phyloP scores from a whole-genome alignment of 2,329 filamentous ascomycete genomes.

The Gaeumannomyces tritici region DNA sequence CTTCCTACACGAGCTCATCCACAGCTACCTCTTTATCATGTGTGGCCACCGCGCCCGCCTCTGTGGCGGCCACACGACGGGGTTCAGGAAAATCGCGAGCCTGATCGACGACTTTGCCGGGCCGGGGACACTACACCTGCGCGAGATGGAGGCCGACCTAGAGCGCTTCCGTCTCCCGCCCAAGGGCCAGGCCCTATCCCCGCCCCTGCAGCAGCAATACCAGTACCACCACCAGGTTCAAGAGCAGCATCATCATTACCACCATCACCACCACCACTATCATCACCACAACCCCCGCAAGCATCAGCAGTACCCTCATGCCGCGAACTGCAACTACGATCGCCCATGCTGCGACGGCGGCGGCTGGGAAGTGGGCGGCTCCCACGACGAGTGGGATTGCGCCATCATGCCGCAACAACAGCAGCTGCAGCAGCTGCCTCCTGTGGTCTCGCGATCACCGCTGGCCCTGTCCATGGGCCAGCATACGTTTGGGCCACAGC shows the following conservation, averaged over 20 bases:
- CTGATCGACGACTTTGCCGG: conserved; percentile 55
- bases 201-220: neutral
- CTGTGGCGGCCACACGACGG: conserved; percentile 49
- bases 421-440: neutral
- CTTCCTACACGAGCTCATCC: conserved; percentile 58
- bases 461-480: neutral
- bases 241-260: neutral
- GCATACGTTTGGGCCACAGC: neutral
- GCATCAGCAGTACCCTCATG: neutral
- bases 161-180: conserved; percentile 14
- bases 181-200: neutral
- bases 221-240: neutral
- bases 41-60: conserved; percentile 48
- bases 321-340: neutral
- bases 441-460: neutral
- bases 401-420: neutral
- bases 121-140: conserved; percentile 40
- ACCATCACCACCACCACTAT: neutral
- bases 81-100: conserved; percentile 47
- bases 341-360: neutral
- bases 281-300: neutral
- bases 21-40: conserved; percentile 55
- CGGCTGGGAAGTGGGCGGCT: neutral
- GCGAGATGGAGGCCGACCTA: conserved; percentile 53
- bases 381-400: neutral